These are phyloP conservation scores for Rhytidiadelphus loreus DNA, from an alignment of 225 moss, liverwort and hornwort species.

Conservation along the genomic window DNA sequence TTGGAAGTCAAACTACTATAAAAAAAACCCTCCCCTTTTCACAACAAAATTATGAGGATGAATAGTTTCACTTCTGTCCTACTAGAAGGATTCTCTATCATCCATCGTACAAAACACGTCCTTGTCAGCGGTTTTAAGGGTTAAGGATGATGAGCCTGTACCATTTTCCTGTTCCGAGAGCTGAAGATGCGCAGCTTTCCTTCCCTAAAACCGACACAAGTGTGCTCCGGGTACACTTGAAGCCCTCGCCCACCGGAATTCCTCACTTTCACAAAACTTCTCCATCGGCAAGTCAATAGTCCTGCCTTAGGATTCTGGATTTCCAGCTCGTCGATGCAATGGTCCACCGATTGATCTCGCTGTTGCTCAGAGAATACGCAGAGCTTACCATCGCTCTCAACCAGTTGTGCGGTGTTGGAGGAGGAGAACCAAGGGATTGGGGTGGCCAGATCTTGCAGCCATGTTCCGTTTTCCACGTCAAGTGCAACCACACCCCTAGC, in stretches of 20 bases:
- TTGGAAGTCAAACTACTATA: too few species aligned
- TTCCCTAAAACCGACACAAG: background rate
- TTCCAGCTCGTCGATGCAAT: background rate
- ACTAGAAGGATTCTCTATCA: too few species aligned
- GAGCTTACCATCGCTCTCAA: background rate
- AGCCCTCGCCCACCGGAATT: background rate
- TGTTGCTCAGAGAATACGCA: conserved; percentile 9
- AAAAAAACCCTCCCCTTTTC: too few species aligned
- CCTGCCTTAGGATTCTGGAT: background rate
- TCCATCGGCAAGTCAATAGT: background rate
- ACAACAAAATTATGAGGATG: too few species aligned
- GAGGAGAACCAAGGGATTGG: background rate
- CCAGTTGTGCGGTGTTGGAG: background rate
- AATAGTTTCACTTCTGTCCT: too few species aligned
- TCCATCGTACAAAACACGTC: too few species aligned
- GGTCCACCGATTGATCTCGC: background rate
- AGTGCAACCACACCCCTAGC: background rate
- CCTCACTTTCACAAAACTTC: background rate
- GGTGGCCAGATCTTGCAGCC: background rate
- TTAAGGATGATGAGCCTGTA: background rate
- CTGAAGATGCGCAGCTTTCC: background rate
- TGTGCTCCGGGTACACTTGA: background rate
- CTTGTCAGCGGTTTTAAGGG: too few species aligned
- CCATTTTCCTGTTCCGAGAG: background rate
- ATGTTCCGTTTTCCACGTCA: background rate